A percentile compares a stretch with the other conserved stretches of the same genome.
Evolutionary conservation across 371 early-diverging fungal species (phyloP).

Genomic region (Funneliformis caledonium): DNA sequence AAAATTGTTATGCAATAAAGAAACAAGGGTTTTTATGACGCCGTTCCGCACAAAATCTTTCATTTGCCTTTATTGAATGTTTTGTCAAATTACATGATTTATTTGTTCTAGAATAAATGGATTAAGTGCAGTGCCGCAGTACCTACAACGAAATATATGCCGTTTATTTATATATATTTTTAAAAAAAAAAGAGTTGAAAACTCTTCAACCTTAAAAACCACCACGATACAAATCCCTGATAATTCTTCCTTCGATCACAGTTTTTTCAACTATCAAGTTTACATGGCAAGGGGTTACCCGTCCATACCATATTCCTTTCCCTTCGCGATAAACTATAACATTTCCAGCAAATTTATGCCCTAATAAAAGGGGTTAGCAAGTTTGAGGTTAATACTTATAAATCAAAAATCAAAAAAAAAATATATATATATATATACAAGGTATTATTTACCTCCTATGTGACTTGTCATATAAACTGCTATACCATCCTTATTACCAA

Average conservation of each 20-base stretch:
- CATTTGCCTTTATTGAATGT: not conserved
- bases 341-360: slow-evolving; percentile 84
- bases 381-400: not conserved
- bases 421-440: not conserved
- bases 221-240: slow-evolving; percentile 65
- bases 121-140: no score
- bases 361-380: slow-evolving; percentile 42
- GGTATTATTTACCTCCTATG: slow-evolving; percentile 64
- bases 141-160: no score
- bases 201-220: not conserved
- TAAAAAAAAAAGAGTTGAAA: no score
- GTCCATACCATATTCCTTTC: slow-evolving; percentile 68
- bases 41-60: not conserved
- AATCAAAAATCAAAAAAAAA: not conserved
- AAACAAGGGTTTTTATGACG: not conserved
- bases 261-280: slow-evolving; percentile 60
- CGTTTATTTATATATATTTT: not conserved
- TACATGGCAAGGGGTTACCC: slow-evolving; percentile 65
- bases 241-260: slow-evolving; percentile 57
- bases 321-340: slow-evolving; percentile 66
- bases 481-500: slow-evolving; percentile 50
- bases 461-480: slow-evolving; percentile 68
- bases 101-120: no score
- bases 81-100: not conserved
- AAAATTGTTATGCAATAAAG: not conserved